Percentiles rank a stretch among this genome's conserved stretches.
These are phyloP conservation scores for Pythium guiyangense DNA, from an alignment of 352 stramenopile species.

Conservation along the genomic window DNA sequence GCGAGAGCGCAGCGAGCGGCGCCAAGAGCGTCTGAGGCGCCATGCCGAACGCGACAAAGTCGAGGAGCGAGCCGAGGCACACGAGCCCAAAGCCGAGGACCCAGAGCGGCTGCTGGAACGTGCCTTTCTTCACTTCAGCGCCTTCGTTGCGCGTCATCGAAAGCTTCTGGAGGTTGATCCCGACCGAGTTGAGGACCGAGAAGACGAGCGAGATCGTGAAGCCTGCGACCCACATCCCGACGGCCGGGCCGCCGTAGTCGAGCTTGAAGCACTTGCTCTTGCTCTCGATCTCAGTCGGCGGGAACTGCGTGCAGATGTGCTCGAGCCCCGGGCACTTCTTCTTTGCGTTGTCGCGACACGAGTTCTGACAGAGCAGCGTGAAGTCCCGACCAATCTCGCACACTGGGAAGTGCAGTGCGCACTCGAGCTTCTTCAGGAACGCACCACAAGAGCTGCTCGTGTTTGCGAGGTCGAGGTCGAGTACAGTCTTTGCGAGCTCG, in stretches of 20 bases:
- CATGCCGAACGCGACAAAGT: conserved; percentile 92
- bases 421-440: conserved; percentile 60
- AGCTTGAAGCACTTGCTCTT: conserved; percentile 84
- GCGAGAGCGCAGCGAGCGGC: conserved; percentile 81
- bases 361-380: conserved; percentile 55
- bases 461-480: conserved; percentile 59
- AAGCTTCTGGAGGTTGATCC: conserved; percentile 91
- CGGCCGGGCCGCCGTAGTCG: conserved; percentile 53
- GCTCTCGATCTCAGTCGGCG: conserved; percentile 37
- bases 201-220: conserved; percentile 88
- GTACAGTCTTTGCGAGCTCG: conserved; percentile 33
- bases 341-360: conserved; percentile 53
- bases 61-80: conserved; percentile 75
- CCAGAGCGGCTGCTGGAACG: conserved; percentile 86
- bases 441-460: conserved; percentile 48
- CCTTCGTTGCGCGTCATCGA: conserved; percentile 75
- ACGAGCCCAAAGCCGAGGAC: conserved; percentile 85
- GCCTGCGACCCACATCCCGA: conserved; percentile 84
- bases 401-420: conserved; percentile 70
- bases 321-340: conserved; percentile 58
- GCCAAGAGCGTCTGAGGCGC: conserved; percentile 88
- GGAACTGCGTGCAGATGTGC: conserved; percentile 47
- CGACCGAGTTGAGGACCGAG: conserved; percentile 85
- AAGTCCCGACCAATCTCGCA: conserved; percentile 77
- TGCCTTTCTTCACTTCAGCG: conserved; percentile 62